phyloP scores from a whole-genome alignment of 257 asterid genomes.

The Henckelia pumila region DNA sequence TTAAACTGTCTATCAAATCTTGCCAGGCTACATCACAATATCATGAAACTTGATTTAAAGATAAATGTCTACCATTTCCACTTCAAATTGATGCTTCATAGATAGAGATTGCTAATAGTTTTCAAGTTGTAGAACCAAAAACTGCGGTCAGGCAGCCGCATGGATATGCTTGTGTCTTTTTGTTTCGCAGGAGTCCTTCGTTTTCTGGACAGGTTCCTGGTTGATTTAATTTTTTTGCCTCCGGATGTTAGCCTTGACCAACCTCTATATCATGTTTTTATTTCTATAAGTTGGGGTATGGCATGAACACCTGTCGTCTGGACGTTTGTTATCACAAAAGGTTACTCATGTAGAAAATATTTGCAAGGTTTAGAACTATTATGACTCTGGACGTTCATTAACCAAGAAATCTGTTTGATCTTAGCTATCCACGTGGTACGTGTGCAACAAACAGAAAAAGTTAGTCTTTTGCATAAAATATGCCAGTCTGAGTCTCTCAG shows the following conservation, averaged over 20 bases:
- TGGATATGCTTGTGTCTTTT: too few relatives aligned
- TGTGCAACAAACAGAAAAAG: slow-evolving; percentile 1
- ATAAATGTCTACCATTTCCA: slow-evolving; percentile 11
- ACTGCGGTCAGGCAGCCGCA: too few relatives aligned
- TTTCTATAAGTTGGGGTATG: too few relatives aligned
- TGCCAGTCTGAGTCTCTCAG: slow-evolving; percentile 3
- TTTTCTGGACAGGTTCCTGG: too few relatives aligned
- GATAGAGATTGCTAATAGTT: background rate
- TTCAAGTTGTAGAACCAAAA: background rate
- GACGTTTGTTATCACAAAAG: background rate
- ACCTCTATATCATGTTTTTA: too few relatives aligned
- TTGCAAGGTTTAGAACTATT: slow-evolving; percentile 17
- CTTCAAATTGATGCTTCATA: slow-evolving; percentile 9
- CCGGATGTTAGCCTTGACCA: too few relatives aligned
- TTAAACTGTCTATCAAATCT: slow-evolving; percentile 1
- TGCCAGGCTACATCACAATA: slow-evolving; percentile 15
- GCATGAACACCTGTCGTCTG: too few relatives aligned
- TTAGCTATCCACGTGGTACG: background rate
- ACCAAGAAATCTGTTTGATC: background rate
- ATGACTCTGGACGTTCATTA: slow-evolving; percentile 11
- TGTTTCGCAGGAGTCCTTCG: too few relatives aligned
- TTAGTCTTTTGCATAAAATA: background rate
- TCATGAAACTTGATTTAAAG: background rate
- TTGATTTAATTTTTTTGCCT: too few relatives aligned
- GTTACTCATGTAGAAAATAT: background rate